Base-by-base conservation (phyloP, 1,284 basidiomycete genomes). In the Ganoderma resinaceum region DNA sequence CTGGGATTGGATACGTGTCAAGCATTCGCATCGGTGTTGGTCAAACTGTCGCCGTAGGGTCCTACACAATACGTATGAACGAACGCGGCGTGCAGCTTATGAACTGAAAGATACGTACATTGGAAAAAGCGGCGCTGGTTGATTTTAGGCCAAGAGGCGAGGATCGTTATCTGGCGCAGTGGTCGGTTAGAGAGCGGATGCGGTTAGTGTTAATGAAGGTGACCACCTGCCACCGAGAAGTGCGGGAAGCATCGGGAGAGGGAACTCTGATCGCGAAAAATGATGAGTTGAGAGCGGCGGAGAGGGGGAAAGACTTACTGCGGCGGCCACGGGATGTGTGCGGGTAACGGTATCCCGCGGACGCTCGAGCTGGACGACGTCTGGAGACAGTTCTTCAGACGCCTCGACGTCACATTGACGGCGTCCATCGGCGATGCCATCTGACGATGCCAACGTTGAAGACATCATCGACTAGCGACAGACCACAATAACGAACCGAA, bases 341-440 rank as follows among this genome's bases (percentile, higher is more conserved):
- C 18, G 42, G n/a, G 42, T 43, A 43, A 55, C 52, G 26, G 52
- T 29, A 55, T 55, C 29, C 26, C 52, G 52, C 16, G 16, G 26
- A 53, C 52, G 52, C 26, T 31, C 2, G 29, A 31, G 52, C 33
- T 55, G 52, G 52, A 55, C 52, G 16, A 31, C 31, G 52, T 31
- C 14, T 18, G 16, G 3, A 55, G 52, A 55, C 52, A 31, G 14
- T 29, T 31, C 14, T 31, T 11, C 52, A 33, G 52, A 55, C 52
- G 52, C 52, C 29, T 55, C 14, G 31, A 55, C 29, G 52, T 55
- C 52, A 55, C 29, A 29, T 33, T 55, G 29, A 38, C 14, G 57
- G 57, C 52, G 52, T 29, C 31, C 35, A 59, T 59, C 57, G 57
- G 57, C 57, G 57, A 59, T 59, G 37, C 23, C 57, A 59, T 59